Conservation (phyloP, 2,329 filamentous ascomycete genomes). For the Trichoderma lentiforme region DNA sequence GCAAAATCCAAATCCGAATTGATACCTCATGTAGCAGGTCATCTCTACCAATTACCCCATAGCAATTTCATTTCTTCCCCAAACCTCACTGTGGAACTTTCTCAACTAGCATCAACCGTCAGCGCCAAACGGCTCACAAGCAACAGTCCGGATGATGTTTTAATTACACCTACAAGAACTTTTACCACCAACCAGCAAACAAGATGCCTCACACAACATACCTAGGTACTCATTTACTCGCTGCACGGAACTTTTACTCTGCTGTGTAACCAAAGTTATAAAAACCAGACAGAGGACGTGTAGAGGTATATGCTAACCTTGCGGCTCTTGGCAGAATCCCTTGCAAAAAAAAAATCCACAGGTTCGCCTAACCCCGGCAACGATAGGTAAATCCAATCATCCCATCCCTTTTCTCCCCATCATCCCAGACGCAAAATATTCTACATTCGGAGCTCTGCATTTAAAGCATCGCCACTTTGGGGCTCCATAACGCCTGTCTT, state of each 20-base stretch:
- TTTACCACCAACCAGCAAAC: not conserved
- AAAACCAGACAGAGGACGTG: not conserved
- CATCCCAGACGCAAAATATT: not conserved
- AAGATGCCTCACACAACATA: not conserved
- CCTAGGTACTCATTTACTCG: no score
- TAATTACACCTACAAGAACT: not conserved
- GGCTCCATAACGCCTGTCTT: not conserved
- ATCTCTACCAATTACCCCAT: not conserved
- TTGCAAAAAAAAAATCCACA: not conserved
- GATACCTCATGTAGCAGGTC: not conserved
- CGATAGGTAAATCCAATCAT: not conserved
- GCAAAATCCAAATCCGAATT: not conserved
- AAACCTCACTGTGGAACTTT: not conserved
- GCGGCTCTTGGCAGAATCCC: not conserved
- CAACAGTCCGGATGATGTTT: not conserved
- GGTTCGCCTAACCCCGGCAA: not conserved
- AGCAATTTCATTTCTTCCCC: not conserved
- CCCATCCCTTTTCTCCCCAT: not conserved
- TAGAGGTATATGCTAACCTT: not conserved
- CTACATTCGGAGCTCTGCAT: not conserved
- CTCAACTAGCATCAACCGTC: not conserved
- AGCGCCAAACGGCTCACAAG: not conserved
- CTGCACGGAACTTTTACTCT: slow-evolving; percentile 1
- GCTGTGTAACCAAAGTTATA: not conserved
- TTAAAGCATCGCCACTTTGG: not conserved